These are phyloP conservation scores for Edaphochlamys debaryana DNA, from an alignment of 139 green algal species.

Conservation along the genomic window DNA sequence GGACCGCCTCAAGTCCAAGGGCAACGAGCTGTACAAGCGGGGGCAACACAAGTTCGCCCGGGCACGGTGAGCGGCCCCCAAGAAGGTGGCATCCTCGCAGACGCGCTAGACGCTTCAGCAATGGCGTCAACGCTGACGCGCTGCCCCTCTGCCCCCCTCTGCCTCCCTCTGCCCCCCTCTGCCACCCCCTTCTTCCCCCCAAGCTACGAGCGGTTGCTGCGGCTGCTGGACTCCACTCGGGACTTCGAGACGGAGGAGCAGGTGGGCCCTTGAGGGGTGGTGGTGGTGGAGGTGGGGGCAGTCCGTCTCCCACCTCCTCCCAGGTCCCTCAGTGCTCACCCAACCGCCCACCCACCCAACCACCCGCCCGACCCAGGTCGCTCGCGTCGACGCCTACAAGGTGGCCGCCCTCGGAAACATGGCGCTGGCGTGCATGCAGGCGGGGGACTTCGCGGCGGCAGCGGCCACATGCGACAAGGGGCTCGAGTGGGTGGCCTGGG, in stretches of 20 bases:
- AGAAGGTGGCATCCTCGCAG: no score
- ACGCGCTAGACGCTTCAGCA: no score
- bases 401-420: constrained; percentile 71
- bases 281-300: background rate
- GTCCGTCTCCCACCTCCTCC: no score
- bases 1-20: constrained; percentile 66
- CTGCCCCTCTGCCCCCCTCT: no score
- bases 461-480: constrained; percentile 68
- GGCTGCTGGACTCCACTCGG: constrained; percentile 67
- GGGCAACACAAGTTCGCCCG: constrained; percentile 47
- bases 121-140: no score
- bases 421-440: constrained; percentile 51
- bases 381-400: constrained; percentile 41
- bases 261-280: constrained; percentile 18
- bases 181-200: no score
- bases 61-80: constrained; percentile 17
- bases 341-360: no score
- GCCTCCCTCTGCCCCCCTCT: no score
- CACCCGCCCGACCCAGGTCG: no score
- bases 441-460: constrained; percentile 56
- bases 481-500: constrained; percentile 45
- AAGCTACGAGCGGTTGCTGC: constrained; percentile 65
- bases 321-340: no score
- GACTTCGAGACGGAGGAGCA: constrained; percentile 72
- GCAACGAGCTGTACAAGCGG: constrained; percentile 71